phyloP scores from a whole-genome alignment of 176 grass and related monocot species.

The Musa itinerans region DNA sequence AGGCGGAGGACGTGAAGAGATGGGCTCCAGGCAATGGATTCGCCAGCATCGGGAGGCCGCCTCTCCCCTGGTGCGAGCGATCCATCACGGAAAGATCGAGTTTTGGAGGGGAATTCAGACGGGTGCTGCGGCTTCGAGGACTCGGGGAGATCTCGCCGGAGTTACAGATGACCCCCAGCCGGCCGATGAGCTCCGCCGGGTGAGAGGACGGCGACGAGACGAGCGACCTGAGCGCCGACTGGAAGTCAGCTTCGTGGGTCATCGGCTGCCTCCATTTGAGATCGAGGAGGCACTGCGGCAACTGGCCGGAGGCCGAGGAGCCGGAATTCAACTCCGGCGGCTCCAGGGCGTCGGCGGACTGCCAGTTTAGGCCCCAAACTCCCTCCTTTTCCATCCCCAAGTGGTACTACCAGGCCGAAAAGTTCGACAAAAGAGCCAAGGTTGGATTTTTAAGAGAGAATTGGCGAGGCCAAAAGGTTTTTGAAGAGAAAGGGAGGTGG shows the following conservation, averaged over 20 bases:
- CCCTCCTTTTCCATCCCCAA: conserved; percentile 35
- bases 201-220: conserved; percentile 40
- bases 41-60: background rate
- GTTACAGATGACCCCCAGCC: conserved; percentile 57
- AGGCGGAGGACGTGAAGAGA: background rate
- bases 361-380: conserved; percentile 17
- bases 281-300: conserved; percentile 15
- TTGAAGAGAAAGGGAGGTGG: too few relatives aligned
- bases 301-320: background rate
- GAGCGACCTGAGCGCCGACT: conserved; percentile 56
- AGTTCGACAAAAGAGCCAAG: background rate
- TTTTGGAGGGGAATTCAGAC: conserved; percentile 47
- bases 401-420: background rate
- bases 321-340: conserved; percentile 4
- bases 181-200: conserved; percentile 44
- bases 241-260: conserved; percentile 19
- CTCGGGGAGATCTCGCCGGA: conserved; percentile 18
- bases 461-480: background rate
- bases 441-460: conserved; percentile 1
- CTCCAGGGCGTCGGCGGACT: background rate
- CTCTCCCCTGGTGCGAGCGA: background rate
- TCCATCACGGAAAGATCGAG: conserved; percentile 3
- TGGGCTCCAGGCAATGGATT: background rate
- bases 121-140: conserved; percentile 35
- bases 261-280: conserved; percentile 7